phyloP scores from a whole-genome alignment of 2,329 filamentous ascomycete species.

The Aspergillus oerlinghausenensis region DNA sequence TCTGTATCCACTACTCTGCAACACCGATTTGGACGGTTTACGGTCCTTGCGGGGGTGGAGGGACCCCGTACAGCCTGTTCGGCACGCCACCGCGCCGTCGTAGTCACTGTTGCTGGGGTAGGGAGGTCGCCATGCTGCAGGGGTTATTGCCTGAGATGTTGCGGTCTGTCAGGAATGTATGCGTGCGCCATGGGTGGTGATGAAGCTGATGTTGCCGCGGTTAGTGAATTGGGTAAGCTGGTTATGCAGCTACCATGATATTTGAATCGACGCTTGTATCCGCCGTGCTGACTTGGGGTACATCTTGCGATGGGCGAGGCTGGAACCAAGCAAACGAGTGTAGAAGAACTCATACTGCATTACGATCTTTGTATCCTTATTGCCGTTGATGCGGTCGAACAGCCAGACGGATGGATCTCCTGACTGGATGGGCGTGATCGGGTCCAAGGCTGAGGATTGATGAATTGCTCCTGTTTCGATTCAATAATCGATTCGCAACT shows the following conservation, averaged over 20 bases:
- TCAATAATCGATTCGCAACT: slow-evolving; percentile 23
- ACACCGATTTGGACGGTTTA: slow-evolving; percentile 4
- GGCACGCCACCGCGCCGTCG: slow-evolving; percentile 14
- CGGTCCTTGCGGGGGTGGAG: slow-evolving; percentile 9
- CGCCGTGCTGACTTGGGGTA: slow-evolving; percentile 8
- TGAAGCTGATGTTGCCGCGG: slow-evolving; percentile 4
- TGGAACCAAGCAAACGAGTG: not conserved
- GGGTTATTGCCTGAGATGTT: slow-evolving; percentile 10
- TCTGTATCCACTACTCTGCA: slow-evolving; percentile 10
- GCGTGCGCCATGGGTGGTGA: slow-evolving; percentile 9
- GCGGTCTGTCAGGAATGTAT: slow-evolving; percentile 15
- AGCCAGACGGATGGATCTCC: slow-evolving; percentile 21
- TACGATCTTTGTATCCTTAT: slow-evolving; percentile 26
- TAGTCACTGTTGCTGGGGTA: slow-evolving; percentile 16
- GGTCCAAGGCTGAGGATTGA: slow-evolving; percentile 22
- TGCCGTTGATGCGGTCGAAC: slow-evolving; percentile 24
- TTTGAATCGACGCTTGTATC: slow-evolving; percentile 13
- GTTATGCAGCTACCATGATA: slow-evolving; percentile 11
- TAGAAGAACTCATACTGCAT: slow-evolving; percentile 26
- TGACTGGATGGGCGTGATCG: slow-evolving; percentile 18
- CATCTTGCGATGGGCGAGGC: slow-evolving; percentile 8
- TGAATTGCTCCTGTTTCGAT: slow-evolving; percentile 26
- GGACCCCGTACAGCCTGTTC: slow-evolving; percentile 11
- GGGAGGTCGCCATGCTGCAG: slow-evolving; percentile 6
- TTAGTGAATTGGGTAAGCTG: slow-evolving; percentile 8